phyloP scores from a whole-genome alignment of 2,329 filamentous ascomycete genomes.

The Cercospora beticola region DNA sequence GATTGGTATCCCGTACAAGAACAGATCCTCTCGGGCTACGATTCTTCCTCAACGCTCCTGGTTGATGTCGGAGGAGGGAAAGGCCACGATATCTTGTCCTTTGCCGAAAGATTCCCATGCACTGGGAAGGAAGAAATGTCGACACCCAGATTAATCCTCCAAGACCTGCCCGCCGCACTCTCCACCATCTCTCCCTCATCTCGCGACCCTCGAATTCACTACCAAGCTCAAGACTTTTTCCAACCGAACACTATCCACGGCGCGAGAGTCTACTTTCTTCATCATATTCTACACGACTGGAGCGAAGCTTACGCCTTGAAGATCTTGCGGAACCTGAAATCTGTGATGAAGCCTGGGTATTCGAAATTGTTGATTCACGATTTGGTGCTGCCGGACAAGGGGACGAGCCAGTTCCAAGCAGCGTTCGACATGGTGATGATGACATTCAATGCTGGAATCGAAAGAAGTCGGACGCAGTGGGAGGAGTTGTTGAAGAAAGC shows the following conservation, averaged over 20 bases:
- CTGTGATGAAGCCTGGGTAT: background rate
- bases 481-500: background rate
- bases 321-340: background rate
- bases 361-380: background rate
- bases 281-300: background rate
- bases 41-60: background rate
- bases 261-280: background rate
- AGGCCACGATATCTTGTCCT: background rate
- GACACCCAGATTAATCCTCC: background rate
- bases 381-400: background rate
- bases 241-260: background rate
- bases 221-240: background rate
- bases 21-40: background rate
- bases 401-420: background rate
- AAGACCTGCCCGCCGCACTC: background rate
- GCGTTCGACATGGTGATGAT: background rate
- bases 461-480: background rate
- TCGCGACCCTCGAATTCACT: background rate
- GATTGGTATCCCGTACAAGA: background rate
- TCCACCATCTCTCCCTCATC: background rate
- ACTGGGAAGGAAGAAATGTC: background rate
- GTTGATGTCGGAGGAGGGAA: background rate
- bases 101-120: background rate
- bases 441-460: background rate
- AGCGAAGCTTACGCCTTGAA: background rate